Evolutionary conservation across 208 protist species (phyloP).

Genomic region (Leishmania aethiopica): DNA sequence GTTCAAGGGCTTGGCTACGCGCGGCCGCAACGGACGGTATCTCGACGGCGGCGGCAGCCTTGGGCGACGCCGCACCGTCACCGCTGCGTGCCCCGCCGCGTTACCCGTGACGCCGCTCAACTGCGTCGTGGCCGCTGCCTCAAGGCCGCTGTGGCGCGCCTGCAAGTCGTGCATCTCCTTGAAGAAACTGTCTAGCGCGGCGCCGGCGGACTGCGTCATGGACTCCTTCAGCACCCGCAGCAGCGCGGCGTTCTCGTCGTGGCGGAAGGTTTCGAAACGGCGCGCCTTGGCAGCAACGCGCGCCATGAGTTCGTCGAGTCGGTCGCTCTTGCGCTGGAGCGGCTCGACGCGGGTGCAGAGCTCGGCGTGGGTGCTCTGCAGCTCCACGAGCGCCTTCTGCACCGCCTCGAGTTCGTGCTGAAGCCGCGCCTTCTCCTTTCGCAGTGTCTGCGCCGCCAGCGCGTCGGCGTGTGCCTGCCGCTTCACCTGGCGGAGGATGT

Average conservation of each 20-base stretch:
- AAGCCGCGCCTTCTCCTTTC: conserved; percentile 32
- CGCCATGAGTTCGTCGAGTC: conserved; percentile 74
- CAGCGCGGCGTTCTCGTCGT: conserved; percentile 61
- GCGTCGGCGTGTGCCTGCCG: conserved; percentile 26
- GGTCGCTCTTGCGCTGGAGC: conserved; percentile 59
- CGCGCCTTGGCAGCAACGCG: conserved; percentile 59
- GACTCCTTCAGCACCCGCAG: conserved; percentile 77
- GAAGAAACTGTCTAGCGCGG: conserved; percentile 64
- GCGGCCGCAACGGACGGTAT: conserved; percentile 51
- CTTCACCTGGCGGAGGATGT: conserved; percentile 72
- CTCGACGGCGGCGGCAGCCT: conserved; percentile 6
- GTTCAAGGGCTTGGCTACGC: conserved; percentile 43
- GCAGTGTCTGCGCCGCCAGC: conserved; percentile 33
- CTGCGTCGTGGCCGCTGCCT: background rate
- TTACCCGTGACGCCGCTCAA: background rate
- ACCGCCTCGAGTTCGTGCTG: background rate
- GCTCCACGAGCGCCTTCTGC: conserved; percentile 13
- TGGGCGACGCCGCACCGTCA: background rate
- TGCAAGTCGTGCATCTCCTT: conserved; percentile 39
- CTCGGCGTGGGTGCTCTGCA: conserved; percentile 17
- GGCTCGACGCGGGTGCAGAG: conserved; percentile 38
- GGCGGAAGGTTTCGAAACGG: conserved; percentile 52
- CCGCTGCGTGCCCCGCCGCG: background rate
- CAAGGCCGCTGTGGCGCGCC: conserved; percentile 13
- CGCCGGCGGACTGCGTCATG: conserved; percentile 49